Conservation (phyloP, 176 grass and related monocot genomes). For the Triticum monococcum region DNA sequence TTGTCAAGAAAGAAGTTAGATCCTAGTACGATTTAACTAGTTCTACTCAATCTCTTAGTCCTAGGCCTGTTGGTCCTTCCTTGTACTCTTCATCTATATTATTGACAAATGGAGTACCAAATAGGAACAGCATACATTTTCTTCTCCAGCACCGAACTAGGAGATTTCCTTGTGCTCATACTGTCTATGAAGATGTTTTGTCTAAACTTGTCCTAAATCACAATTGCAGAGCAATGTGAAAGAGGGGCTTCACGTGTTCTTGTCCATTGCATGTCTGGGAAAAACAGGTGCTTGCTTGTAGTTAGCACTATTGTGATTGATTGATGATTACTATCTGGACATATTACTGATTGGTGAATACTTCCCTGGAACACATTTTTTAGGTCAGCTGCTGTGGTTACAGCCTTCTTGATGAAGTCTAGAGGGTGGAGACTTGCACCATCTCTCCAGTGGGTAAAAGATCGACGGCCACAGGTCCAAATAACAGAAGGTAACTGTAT, state of each 20-base stretch:
- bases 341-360: constrained; percentile 22
- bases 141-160: background rate
- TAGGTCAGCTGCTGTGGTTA: constrained; percentile 73
- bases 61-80: background rate
- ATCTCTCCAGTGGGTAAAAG: constrained; percentile 75
- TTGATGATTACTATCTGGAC: constrained; percentile 11
- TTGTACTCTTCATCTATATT: background rate
- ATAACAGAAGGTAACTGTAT: constrained; percentile 60
- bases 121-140: background rate
- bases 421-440: constrained; percentile 66
- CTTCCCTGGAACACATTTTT: constrained; percentile 30
- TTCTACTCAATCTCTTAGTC: background rate
- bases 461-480: constrained; percentile 50
- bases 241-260: constrained; percentile 55
- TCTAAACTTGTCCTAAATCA: constrained; percentile 9
- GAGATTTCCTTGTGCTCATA: background rate
- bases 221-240: constrained; percentile 77
- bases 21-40: background rate
- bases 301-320: constrained; percentile 21
- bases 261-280: constrained; percentile 87
- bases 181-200: constrained; percentile 1
- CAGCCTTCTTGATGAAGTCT: constrained; percentile 74
- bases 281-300: constrained; percentile 58
- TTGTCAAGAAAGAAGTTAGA: constrained; percentile 10
- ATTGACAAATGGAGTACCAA: constrained; percentile 1